A percentile compares a stretch with the other conserved stretches of the same genome.
Evolutionary conservation across 176 grass and related monocot genomes (phyloP).

Genomic region (Typha latifolia): DNA sequence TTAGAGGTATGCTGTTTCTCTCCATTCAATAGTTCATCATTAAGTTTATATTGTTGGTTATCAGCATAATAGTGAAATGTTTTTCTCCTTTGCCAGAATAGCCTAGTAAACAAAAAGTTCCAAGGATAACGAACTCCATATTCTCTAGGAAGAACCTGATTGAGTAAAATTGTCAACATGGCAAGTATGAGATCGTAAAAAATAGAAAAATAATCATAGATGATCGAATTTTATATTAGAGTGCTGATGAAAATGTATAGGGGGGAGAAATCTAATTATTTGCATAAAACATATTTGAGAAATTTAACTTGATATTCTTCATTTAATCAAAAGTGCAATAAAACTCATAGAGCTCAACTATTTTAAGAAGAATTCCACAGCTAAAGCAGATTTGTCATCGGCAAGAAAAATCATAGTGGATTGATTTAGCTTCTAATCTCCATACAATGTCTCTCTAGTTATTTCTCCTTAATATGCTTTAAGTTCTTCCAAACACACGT

Average conservation of each 20-base stretch:
- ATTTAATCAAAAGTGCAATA: background rate
- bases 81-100: conserved; percentile 21
- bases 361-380: background rate
- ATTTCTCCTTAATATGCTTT: no score
- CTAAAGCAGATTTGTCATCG: background rate
- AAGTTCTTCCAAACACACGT: no score
- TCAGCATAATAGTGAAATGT: conserved; percentile 5
- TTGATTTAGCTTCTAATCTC: background rate
- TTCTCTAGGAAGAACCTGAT: conserved; percentile 44
- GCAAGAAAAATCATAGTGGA: background rate
- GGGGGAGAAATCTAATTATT: background rate
- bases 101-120: conserved; percentile 30
- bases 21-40: conserved; percentile 18
- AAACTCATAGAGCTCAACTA: background rate
- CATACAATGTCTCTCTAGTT: background rate
- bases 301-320: background rate
- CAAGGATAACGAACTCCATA: conserved; percentile 37
- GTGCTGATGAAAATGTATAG: background rate
- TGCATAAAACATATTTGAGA: background rate
- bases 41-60: conserved; percentile 11
- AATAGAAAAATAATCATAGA: background rate
- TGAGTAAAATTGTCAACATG: background rate
- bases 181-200: conserved; percentile 9
- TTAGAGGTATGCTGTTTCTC: conserved; percentile 15
- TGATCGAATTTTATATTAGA: background rate